Evolutionary conservation across 2,329 filamentous ascomycete genomes (phyloP).

Genomic region (Aspergillus sp.): DNA sequence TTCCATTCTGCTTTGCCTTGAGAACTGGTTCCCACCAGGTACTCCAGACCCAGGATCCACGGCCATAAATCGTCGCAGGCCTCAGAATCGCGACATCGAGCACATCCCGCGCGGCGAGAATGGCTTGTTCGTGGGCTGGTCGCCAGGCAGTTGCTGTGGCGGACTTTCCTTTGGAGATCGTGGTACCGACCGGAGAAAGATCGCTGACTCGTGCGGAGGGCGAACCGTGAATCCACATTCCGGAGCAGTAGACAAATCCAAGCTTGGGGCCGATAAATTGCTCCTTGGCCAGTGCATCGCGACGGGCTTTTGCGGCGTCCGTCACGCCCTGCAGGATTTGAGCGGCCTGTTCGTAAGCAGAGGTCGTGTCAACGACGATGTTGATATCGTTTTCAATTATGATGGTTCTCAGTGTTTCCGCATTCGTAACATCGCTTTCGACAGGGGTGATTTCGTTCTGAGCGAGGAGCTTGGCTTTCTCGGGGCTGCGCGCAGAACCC

Average conservation of each 20-base stretch:
- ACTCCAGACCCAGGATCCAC: neutral
- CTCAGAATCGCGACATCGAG: neutral
- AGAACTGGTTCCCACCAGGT: neutral
- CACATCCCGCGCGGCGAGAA: neutral
- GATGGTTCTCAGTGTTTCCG: slow-evolving; percentile 19
- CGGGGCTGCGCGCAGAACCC: slow-evolving; percentile 37
- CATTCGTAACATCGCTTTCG: neutral
- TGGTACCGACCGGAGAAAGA: neutral
- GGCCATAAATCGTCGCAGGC: neutral
- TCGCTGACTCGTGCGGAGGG: slow-evolving; percentile 28
- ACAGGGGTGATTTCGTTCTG: neutral
- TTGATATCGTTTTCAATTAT: slow-evolving; percentile 35
- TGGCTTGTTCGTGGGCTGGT: neutral
- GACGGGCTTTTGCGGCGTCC: slow-evolving; percentile 1
- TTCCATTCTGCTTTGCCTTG: neutral
- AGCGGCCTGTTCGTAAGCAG: slow-evolving; percentile 28
- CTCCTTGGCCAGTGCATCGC: neutral
- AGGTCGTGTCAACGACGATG: slow-evolving; percentile 40
- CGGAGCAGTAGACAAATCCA: slow-evolving; percentile 44
- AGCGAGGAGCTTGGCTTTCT: slow-evolving; percentile 37
- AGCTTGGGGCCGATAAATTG: slow-evolving; percentile 37
- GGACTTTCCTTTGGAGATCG: neutral
- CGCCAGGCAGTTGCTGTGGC: neutral
- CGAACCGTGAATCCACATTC: slow-evolving; percentile 45
- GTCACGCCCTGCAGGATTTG: slow-evolving; percentile 31